Conservation (phyloP, 176 grass and related monocot species). For the Oryza glumipatula region DNA sequence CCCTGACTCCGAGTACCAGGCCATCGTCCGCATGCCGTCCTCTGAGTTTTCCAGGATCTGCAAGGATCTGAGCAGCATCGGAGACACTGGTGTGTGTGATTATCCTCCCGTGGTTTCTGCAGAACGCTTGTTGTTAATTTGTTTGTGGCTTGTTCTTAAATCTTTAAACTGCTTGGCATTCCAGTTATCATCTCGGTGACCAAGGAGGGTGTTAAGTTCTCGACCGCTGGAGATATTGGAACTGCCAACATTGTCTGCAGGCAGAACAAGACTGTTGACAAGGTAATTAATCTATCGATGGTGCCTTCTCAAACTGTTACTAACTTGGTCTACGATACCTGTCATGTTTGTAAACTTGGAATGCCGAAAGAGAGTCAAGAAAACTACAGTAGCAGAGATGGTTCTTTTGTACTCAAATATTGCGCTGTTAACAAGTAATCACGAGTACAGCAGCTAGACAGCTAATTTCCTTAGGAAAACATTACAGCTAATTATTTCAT, state of each 20-base stretch:
- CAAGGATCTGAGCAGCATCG: conserved; percentile 94
- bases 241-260: conserved; percentile 93
- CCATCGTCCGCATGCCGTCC: conserved; percentile 87
- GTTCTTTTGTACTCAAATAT: background rate
- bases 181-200: conserved; percentile 92
- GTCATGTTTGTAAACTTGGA: background rate
- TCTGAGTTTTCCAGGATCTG: conserved; percentile 83
- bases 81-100: conserved; percentile 53
- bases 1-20: conserved; percentile 91
- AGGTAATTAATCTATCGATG: conserved; percentile 58
- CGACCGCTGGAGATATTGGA: conserved; percentile 92
- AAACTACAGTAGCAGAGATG: background rate
- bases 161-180: background rate
- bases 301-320: background rate
- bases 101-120: background rate
- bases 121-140: background rate
- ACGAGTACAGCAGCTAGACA: too few relatives aligned
- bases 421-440: background rate
- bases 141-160: background rate
- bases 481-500: background rate
- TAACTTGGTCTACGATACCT: background rate
- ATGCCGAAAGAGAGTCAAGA: background rate
- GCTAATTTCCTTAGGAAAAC: too few relatives aligned
- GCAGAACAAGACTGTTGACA: conserved; percentile 93
- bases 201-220: conserved; percentile 98